Percentiles rank a stretch among this genome's conserved stretches.
Evolutionary conservation across 2,329 filamentous ascomycete genomes (phyloP).

Genomic region (Fusarium sp.): DNA sequence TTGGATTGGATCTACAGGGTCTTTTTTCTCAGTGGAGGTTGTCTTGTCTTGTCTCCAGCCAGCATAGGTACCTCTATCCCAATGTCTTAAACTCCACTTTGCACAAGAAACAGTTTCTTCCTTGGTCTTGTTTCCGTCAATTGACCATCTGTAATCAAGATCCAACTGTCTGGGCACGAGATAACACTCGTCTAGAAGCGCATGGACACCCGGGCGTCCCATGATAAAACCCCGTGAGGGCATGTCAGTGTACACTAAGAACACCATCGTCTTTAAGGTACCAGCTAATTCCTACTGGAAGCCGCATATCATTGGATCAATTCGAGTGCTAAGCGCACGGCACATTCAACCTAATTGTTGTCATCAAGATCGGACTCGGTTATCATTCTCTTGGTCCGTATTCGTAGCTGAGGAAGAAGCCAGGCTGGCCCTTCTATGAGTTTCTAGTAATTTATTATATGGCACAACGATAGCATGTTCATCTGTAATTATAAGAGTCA

Average conservation of each 20-base stretch:
- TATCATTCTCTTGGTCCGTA: constrained; percentile 1
- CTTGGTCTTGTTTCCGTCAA: constrained; percentile 5
- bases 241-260: constrained; percentile 19
- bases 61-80: background rate
- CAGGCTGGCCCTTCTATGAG: constrained; percentile 20
- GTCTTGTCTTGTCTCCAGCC: constrained; percentile 16
- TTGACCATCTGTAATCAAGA: background rate
- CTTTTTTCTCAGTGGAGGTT: constrained; percentile 26
- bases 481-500: constrained; percentile 30
- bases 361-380: background rate
- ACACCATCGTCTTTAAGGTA: constrained; percentile 19
- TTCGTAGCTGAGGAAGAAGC: constrained; percentile 10
- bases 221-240: constrained; percentile 32
- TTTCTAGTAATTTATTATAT: background rate
- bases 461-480: background rate
- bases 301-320: constrained; percentile 1
- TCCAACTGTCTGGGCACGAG: constrained; percentile 23
- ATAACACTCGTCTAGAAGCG: constrained; percentile 1
- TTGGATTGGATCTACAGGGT: constrained; percentile 45
- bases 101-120: constrained; percentile 8
- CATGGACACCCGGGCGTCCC: constrained; percentile 25
- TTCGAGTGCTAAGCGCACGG: constrained; percentile 6
- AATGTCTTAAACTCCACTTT: constrained; percentile 33
- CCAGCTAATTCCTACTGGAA: constrained; percentile 2
- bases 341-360: background rate